Evolutionary conservation across 139 green algal genomes (phyloP).

Genomic region (Chlamydomonas sp.): DNA sequence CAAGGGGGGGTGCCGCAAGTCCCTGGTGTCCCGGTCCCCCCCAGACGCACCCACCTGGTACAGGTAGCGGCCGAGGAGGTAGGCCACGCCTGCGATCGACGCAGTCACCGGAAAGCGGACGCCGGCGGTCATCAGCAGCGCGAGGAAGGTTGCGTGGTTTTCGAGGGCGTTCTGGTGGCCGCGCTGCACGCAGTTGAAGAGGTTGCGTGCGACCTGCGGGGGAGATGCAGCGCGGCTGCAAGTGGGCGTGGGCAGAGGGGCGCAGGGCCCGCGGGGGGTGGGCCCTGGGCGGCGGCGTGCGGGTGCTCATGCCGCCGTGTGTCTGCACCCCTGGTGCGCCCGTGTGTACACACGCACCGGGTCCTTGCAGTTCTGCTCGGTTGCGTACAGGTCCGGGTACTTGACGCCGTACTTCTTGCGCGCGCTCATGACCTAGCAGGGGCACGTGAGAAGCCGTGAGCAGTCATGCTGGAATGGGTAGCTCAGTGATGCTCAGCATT

Average conservation of each 20-base stretch:
- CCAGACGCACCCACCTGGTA: too few relatives aligned
- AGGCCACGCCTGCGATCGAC: neutral
- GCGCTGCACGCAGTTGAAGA: slow-evolving; percentile 55
- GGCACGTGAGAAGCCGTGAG: too few relatives aligned
- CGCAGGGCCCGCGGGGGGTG: too few relatives aligned
- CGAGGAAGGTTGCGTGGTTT: slow-evolving; percentile 45
- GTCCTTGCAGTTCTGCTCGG: slow-evolving; percentile 1
- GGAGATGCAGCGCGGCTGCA: too few relatives aligned
- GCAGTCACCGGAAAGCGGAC: neutral
- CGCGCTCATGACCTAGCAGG: slow-evolving; percentile 20
- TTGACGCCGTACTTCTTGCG: slow-evolving; percentile 41
- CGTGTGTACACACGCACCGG: neutral
- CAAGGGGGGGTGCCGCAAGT: too few relatives aligned
- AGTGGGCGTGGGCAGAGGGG: neutral
- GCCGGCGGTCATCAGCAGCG: slow-evolving; percentile 28
- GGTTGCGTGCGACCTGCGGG: slow-evolving; percentile 12
- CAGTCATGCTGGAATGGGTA: too few relatives aligned
- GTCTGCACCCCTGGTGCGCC: too few relatives aligned
- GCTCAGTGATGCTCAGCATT: too few relatives aligned
- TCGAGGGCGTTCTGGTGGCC: slow-evolving; percentile 67
- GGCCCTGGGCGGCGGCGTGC: too few relatives aligned
- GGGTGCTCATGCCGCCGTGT: too few relatives aligned
- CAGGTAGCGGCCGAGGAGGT: slow-evolving; percentile 3
- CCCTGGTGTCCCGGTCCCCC: too few relatives aligned
- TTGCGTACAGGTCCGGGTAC: slow-evolving; percentile 52